phyloP scores from a whole-genome alignment of 2,329 filamentous ascomycete species.

The Microdochium bolleyi region DNA sequence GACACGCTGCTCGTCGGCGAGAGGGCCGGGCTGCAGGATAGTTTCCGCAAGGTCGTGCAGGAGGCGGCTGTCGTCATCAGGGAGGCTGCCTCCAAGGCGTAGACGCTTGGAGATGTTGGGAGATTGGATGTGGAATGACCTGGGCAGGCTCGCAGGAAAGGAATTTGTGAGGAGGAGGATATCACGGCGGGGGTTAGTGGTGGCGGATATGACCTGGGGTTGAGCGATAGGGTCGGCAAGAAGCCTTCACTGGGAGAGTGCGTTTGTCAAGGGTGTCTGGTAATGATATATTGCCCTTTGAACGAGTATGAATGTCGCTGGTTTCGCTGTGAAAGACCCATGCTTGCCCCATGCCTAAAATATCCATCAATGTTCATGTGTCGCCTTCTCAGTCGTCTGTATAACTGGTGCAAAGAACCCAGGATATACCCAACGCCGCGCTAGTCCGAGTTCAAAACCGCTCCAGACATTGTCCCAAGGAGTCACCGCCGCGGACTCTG shows the following conservation, averaged over 20 bases:
- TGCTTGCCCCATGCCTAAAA: too few species aligned
- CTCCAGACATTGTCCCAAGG: background rate
- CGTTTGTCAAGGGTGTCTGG: too few species aligned
- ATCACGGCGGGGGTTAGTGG: too few species aligned
- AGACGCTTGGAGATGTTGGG: background rate
- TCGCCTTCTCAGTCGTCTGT: too few species aligned
- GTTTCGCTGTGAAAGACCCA: too few species aligned
- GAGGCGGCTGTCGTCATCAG: background rate
- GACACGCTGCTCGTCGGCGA: slow-evolving; percentile 31
- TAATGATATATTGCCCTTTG: too few species aligned
- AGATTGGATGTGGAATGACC: background rate
- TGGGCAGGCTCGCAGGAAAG: background rate
- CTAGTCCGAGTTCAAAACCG: background rate
- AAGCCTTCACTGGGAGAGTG: too few species aligned
- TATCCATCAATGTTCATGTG: too few species aligned
- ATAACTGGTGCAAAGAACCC: background rate
- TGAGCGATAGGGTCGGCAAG: too few species aligned
- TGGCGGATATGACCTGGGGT: too few species aligned
- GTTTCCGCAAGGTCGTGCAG: background rate
- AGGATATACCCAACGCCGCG: background rate
- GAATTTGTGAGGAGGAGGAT: too few species aligned
- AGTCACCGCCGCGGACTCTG: slow-evolving; percentile 15
- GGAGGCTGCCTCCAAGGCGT: background rate
- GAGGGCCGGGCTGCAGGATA: slow-evolving; percentile 27
- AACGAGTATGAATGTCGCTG: too few species aligned